These are phyloP conservation scores for Stylonectria norvegica DNA, from an alignment of 2,329 filamentous ascomycete species.

Conservation along the genomic window DNA sequence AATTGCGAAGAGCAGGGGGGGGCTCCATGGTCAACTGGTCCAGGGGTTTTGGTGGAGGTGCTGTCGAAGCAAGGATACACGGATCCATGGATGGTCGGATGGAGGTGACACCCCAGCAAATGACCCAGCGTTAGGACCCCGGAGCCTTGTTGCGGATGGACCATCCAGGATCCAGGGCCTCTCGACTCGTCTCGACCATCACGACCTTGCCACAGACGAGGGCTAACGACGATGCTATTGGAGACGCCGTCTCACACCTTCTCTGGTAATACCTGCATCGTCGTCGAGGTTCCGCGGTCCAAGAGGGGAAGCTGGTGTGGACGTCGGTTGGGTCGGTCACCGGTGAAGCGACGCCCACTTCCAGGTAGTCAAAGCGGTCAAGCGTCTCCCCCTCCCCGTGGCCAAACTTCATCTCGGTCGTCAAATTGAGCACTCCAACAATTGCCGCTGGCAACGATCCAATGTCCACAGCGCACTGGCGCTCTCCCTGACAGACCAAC, in stretches of 20 bases:
- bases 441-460: conserved; percentile 16
- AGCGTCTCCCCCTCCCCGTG: conserved; percentile 16
- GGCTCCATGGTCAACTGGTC: conserved; percentile 12
- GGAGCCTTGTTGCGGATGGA: conserved; percentile 19
- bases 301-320: neutral
- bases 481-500: conserved; percentile 16
- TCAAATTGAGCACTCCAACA: conserved; percentile 20
- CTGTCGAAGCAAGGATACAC: too few species aligned
- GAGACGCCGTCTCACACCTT: neutral
- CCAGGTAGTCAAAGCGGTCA: conserved; percentile 19
- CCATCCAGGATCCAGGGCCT: conserved; percentile 13
- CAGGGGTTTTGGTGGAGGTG: conserved; percentile 22
- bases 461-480: conserved; percentile 16
- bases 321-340: neutral
- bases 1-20: conserved; percentile 23
- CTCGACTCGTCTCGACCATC: conserved; percentile 8
- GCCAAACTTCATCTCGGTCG: conserved; percentile 22
- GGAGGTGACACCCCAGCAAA: conserved; percentile 22
- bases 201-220: neutral
- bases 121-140: conserved; percentile 16
- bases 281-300: neutral
- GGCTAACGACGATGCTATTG: neutral
- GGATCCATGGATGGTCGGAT: too few species aligned
- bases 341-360: neutral
- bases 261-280: too few species aligned